Evolutionary conservation across 1,139 yeast genomes (phyloP).

Genomic region (Blastobotrys apis): DNA sequence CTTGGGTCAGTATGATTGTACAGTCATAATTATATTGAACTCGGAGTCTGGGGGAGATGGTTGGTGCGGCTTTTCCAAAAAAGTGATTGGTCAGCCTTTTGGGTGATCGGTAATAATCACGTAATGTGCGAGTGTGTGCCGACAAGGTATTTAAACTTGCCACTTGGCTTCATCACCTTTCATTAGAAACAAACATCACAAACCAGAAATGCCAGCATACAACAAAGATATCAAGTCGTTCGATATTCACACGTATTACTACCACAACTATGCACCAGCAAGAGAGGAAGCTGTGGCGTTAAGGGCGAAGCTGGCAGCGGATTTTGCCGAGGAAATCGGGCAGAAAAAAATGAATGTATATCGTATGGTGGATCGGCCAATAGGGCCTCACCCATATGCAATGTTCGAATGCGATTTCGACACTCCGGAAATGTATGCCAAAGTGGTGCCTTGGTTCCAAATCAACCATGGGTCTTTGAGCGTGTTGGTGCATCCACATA

Average conservation of each 20-base stretch:
- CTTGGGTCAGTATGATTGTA: too few relatives aligned
- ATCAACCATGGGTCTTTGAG: constrained; percentile 49
- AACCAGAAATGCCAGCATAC: constrained; percentile 11
- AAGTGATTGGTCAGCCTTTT: too few relatives aligned
- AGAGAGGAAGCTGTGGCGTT: constrained; percentile 40
- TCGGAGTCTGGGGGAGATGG: too few relatives aligned
- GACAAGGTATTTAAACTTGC: too few relatives aligned
- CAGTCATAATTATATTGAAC: too few relatives aligned
- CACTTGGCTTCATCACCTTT: too few relatives aligned
- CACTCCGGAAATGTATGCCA: constrained; percentile 34
- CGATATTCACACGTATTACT: constrained; percentile 56
- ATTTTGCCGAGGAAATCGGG: constrained; percentile 46
- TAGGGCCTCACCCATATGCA: constrained; percentile 55
- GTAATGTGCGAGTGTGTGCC: too few relatives aligned
- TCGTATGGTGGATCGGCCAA: constrained; percentile 47
- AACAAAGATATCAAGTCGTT: constrained; percentile 28
- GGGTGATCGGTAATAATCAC: too few relatives aligned
- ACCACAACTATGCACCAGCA: constrained; percentile 39
- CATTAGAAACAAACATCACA: too few relatives aligned
- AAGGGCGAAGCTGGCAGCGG: constrained; percentile 41
- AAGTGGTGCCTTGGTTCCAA: constrained; percentile 42
- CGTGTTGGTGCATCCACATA: constrained; percentile 53
- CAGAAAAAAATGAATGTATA: constrained; percentile 43
- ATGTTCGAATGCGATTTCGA: constrained; percentile 42
- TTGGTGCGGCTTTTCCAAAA: too few relatives aligned